Evolutionary conservation across 2,329 filamentous ascomycete genomes (phyloP), one percentile per base, ranked within the genome.

Genomic region (Rhynchosporium secalis): DNA sequence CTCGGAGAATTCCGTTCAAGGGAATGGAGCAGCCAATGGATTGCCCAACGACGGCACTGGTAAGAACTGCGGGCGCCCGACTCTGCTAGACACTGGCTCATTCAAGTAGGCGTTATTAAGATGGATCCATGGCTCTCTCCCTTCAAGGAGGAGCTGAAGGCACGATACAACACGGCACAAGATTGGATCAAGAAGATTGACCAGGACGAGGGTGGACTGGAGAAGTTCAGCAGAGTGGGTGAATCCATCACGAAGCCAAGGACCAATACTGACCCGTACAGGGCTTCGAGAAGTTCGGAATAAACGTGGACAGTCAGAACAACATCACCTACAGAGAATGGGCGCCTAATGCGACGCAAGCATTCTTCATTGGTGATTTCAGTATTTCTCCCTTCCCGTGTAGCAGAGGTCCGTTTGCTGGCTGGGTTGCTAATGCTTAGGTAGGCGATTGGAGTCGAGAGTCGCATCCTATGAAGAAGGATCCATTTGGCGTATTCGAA

Each of bases 261-360:
- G 31, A 26, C 12, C 20, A 13, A 20, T 45, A 45, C 66, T 66
- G 56, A 70, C 56, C 66, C 56, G 26, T 56, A 43, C 68, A 96
- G 91, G 94, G 95, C 49, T 89, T 86, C 66, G 92, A 98, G 73
- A 88, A 83, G 66, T 96, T 90, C 73, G 95, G 95, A 61, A 86
- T 99, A 77, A 92, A 91, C 69, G 87, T 95, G 64, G 83, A 88
- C 73, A 80, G 85, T 59, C 87, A 96, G 72, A 91, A 91, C 75
- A 92, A 93, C 75, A 92, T 99, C 68, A 81, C 83, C 62, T 99
- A 99, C 77, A 85, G 92, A 70, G 95, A 99, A 83, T 99, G 95
- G 95, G 95, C 95, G 0, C 93, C 95, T 31, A 96, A 92, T 79
- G 94, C 92, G 59, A 81, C 86, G 46, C 83, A 90, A 72, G 95